Evolutionary conservation across 495 filamentous ascomycete genomes (phyloP).

Genomic region (Xylaria venustula): DNA sequence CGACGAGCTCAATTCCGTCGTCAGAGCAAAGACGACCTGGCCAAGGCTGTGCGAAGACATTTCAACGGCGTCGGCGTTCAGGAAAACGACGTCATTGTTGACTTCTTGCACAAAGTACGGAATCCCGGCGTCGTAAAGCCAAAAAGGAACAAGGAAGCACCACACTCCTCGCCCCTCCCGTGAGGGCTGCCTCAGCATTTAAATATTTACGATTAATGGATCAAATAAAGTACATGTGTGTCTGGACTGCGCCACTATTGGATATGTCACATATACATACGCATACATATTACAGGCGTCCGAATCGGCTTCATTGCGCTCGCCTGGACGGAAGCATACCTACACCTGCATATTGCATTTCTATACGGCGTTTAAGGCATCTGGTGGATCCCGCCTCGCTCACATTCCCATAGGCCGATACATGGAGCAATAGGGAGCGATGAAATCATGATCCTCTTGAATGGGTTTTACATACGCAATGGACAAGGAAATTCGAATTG

Average conservation of each 20-base stretch:
- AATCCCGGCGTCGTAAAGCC: slow-evolving; percentile 35
- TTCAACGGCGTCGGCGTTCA: slow-evolving; percentile 83
- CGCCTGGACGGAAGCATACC: slow-evolving; percentile 8
- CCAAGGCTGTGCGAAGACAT: slow-evolving; percentile 80
- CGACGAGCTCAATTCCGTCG: slow-evolving; percentile 58
- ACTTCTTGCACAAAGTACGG: slow-evolving; percentile 80
- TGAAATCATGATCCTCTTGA: slow-evolving; percentile 2
- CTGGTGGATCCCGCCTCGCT: slow-evolving; percentile 15
- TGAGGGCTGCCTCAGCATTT: slow-evolving; percentile 20
- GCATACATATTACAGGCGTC: not conserved
- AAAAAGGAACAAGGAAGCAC: slow-evolving; percentile 25
- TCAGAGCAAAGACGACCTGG: slow-evolving; percentile 74
- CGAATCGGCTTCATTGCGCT: not conserved
- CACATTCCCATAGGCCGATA: no score
- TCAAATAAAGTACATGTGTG: slow-evolving; percentile 14
- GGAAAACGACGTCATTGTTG: slow-evolving; percentile 85
- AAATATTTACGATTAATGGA: slow-evolving; percentile 14
- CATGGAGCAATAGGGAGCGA: slow-evolving; percentile 24
- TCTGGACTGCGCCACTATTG: slow-evolving; percentile 13
- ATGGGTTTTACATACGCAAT: slow-evolving; percentile 1
- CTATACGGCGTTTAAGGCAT: slow-evolving; percentile 26
- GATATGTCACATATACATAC: slow-evolving; percentile 16
- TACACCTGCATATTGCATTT: slow-evolving; percentile 24
- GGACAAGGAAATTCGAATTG: slow-evolving; percentile 8
- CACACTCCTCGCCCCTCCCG: slow-evolving; percentile 30